Evolutionary conservation across 2,329 filamentous ascomycete genomes (phyloP).

Genomic region (Colletotrichum melonis): DNA sequence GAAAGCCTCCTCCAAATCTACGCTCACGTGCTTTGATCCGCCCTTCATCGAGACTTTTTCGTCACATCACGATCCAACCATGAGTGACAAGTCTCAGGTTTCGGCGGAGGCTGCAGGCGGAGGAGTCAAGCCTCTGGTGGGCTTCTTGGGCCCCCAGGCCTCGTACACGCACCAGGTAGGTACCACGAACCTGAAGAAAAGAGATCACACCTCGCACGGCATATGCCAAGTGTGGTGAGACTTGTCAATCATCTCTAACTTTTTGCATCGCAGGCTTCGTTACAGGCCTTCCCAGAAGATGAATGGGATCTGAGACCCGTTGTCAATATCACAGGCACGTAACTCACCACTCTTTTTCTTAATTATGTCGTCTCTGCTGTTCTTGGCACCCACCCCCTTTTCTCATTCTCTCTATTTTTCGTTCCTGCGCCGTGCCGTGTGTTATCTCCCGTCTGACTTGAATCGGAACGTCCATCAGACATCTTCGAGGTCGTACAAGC

Average conservation of each 20-base stretch:
- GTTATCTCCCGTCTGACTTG: conserved; percentile 5
- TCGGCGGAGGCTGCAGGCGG: conserved; percentile 5
- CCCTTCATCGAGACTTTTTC: not conserved
- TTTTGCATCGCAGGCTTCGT: conserved; percentile 51
- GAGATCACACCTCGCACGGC: conserved; percentile 3
- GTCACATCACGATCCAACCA: not conserved
- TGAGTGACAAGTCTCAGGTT: conserved; percentile 28
- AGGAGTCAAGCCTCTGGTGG: conserved; percentile 50
- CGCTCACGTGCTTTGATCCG: not conserved
- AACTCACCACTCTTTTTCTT: not conserved
- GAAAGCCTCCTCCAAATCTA: not conserved
- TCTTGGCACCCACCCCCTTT: not conserved
- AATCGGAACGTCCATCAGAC: conserved; percentile 58
- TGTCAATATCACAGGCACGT: conserved; percentile 61
- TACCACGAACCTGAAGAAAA: conserved; percentile 40
- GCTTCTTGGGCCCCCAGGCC: conserved; percentile 60
- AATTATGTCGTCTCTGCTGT: conserved; percentile 45
- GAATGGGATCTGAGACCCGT: conserved; percentile 62
- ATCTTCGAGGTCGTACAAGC: conserved; percentile 84
- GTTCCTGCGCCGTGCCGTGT: not conserved
- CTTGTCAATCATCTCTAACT: conserved; percentile 36
- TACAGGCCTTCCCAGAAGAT: conserved; percentile 59
- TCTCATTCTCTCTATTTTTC: conserved; percentile 11
- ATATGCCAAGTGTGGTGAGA: not conserved
- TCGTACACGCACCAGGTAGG: conserved; percentile 67